Evolutionary conservation across 192 early-diverging fungal species (phyloP), one percentile per base, ranked within the genome.

Genomic region (Chytriomyces hyalinus): DNA sequence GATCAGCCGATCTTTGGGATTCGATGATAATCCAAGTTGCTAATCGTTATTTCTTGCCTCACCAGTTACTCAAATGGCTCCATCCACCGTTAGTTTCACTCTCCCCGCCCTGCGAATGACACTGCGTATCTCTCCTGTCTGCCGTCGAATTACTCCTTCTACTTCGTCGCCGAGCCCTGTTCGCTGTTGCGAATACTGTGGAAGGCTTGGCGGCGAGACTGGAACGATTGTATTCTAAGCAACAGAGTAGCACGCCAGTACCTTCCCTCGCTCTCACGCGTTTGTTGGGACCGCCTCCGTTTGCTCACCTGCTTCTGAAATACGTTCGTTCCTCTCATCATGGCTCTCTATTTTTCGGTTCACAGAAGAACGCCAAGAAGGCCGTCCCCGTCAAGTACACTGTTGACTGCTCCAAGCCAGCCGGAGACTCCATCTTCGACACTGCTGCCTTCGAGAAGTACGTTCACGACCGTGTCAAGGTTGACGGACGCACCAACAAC

Each of bases 381-480:
- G 80, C 84, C 82, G 77, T 76, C 62, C 78, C 87, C 44, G 78
- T 81, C 89, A 96, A 94, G 87, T 97, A 91, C 91, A 92, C 92
- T 81, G 92, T 99, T 81, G 96, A 98, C 87, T 91, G 91, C 87
- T 94, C 96, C 78, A 90, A 86, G 65, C 96, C 97, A 73, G 96
- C 93, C 83, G 85, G 83, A 75, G 97, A 99, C 90, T 92, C 92
- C 88, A 97, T 99, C 90, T 93, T 99, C 82, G 96, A 99, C 89
- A 89, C 90, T 76, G 94, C 95, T 83, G 92, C 93, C 80, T 99
- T 97, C 83, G 93, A 98, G 89, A 98, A 97, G 92, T 98, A 92
- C 91, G 92, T 98, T 78, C 94, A 95, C 86, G 96, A 98, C 88
- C 92, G 94, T 86, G 91, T 99, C 90, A 99, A 99, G 95, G 95